phyloP scores from a whole-genome alignment of 371 early-diverging fungal genomes.

The Apophysomyces ossiformis region DNA sequence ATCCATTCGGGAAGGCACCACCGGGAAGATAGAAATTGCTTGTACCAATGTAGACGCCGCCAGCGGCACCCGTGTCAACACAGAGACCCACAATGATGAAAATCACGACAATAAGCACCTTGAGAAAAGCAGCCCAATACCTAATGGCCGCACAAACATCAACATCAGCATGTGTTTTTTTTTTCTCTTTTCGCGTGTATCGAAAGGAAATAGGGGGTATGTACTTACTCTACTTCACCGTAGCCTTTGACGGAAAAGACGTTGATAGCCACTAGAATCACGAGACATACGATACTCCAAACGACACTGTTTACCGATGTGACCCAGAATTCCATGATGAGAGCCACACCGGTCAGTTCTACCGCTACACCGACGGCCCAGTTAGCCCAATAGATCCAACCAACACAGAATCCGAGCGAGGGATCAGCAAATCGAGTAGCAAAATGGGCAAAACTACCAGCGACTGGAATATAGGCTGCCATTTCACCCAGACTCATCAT shows the following conservation, averaged over 20 bases:
- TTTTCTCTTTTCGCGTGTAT: neutral
- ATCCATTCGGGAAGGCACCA: slow-evolving; percentile 75
- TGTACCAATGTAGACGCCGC: slow-evolving; percentile 46
- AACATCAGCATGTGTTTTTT: neutral
- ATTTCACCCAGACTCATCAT: slow-evolving; percentile 84
- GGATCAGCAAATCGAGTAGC: slow-evolving; percentile 81
- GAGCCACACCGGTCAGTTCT: slow-evolving; percentile 76
- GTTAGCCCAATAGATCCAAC: slow-evolving; percentile 78
- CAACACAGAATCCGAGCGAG: slow-evolving; percentile 75
- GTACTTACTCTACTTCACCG: slow-evolving; percentile 54
- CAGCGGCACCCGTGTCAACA: slow-evolving; percentile 55
- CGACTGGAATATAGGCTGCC: slow-evolving; percentile 79
- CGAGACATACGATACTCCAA: slow-evolving; percentile 60
- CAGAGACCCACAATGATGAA: slow-evolving; percentile 77
- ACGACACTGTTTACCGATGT: slow-evolving; percentile 54
- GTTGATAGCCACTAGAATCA: slow-evolving; percentile 60
- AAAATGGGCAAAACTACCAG: slow-evolving; percentile 80
- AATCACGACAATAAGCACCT: slow-evolving; percentile 59
- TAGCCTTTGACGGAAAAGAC: slow-evolving; percentile 65
- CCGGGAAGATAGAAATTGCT: slow-evolving; percentile 64
- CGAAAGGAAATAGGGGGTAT: neutral
- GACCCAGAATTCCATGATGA: slow-evolving; percentile 81
- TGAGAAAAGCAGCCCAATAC: slow-evolving; percentile 59
- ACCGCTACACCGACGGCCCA: slow-evolving; percentile 81
- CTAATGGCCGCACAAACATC: neutral